Evolutionary conservation across 2,329 filamentous ascomycete species (phyloP), one percentile per base, ranked within the genome.

Genomic region (Aureobasidium sp.): DNA sequence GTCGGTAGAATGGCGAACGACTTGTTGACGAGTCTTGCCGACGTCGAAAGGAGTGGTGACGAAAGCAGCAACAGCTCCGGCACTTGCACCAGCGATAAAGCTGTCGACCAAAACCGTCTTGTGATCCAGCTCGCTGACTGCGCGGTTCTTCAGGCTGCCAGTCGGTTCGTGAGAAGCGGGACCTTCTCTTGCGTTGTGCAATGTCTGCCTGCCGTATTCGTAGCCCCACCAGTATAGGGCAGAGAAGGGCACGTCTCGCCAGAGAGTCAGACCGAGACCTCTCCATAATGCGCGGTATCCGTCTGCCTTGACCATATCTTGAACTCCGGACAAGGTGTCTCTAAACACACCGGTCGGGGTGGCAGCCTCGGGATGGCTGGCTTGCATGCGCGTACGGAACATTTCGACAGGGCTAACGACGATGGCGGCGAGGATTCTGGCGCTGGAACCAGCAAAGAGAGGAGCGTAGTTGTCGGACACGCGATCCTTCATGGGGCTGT

Each of bases 201-300:
- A 74, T 57, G 77, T 76, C 25, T 85, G 84, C 57, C 91, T 85
- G 60, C 93, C 86, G 19, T 83, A 85, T 76, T 99, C 94, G 71
- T 99, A 99, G 13, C 94, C 93, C 85, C 89, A 95, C 94, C 94
- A 99, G 77, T 99, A 99, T 46, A 99, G 82, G 3, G 89, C 94
- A 0, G 93, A 97, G 69, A 99, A 99, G 0, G 94, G 94, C 0
- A 97, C 94, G 70, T 99, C 94, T 64, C 94, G 83, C 94, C 94
- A 99, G 61, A 99, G 81, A 0, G 93, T 97, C 67, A 99, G 77
- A 0, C 87, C 91, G 60, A 99, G 76, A 0, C 94, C 94, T 60
- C 93, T 82, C 94, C 94, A 99, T 0, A 99, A 77, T 1, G 91
- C 90, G 1, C 81, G 80, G 66, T 94, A 90, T 2, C 94, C 94